Evolutionary conservation across 2,329 filamentous ascomycete species (phyloP).

Genomic region (Polytolypa hystricis): DNA sequence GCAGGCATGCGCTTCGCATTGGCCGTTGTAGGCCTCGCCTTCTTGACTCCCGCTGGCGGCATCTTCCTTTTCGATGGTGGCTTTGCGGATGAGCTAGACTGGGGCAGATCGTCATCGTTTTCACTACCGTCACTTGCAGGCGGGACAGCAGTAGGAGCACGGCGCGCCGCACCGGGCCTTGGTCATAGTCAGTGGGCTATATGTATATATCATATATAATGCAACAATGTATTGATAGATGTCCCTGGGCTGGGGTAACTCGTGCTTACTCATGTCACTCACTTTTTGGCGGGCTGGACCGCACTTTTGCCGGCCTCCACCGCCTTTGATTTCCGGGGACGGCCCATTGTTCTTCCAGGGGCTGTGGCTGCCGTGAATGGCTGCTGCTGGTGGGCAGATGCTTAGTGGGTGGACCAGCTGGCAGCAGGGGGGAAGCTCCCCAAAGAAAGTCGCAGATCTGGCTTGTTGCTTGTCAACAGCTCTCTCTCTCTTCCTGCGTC

Average conservation of each 20-base stretch:
- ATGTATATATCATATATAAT: background rate
- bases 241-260: no score
- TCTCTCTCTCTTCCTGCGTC: background rate
- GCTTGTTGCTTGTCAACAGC: constrained; percentile 3
- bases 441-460: no score
- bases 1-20: constrained; percentile 23
- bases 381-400: background rate
- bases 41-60: constrained; percentile 9
- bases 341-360: constrained; percentile 21
- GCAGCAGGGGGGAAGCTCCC: background rate
- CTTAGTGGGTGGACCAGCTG: background rate
- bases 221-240: no score
- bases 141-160: constrained; percentile 18
- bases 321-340: constrained; percentile 9
- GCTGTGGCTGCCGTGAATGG: constrained; percentile 5
- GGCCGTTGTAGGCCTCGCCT: no score
- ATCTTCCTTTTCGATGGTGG: constrained; percentile 12
- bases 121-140: constrained; percentile 16
- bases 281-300: no score
- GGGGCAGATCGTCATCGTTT: constrained; percentile 1
- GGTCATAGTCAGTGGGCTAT: constrained; percentile 10
- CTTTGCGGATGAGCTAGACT: constrained; percentile 17
- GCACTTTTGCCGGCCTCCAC: constrained; percentile 7
- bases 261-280: no score
- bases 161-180: constrained; percentile 14